Conservation (phyloP, 495 filamentous ascomycete genomes). For the Corynascus novoguineensis region DNA sequence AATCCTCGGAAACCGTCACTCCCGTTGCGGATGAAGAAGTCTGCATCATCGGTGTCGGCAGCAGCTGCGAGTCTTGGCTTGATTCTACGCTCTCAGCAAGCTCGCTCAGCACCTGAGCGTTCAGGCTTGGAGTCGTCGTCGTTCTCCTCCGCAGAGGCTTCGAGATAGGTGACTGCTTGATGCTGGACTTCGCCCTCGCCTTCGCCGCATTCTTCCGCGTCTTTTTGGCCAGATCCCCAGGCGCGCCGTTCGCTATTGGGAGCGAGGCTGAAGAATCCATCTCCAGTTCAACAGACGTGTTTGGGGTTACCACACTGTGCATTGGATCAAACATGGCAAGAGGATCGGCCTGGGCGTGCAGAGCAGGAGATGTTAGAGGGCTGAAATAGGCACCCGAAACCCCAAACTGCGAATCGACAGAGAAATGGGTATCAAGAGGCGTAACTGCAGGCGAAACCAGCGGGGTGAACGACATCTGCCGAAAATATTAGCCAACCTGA, state of each 20-base stretch:
- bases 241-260: slow-evolving; percentile 31
- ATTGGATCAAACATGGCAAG: slow-evolving; percentile 40
- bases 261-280: slow-evolving; percentile 27
- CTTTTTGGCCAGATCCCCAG: slow-evolving; percentile 43
- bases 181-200: slow-evolving; percentile 42
- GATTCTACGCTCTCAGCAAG: slow-evolving; percentile 37
- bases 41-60: slow-evolving; percentile 22
- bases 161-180: slow-evolving; percentile 79
- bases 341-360: slow-evolving; percentile 68
- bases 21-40: slow-evolving; percentile 34
- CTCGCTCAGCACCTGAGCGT: slow-evolving; percentile 51
- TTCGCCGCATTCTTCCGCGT: slow-evolving; percentile 42
- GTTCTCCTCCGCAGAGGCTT: slow-evolving; percentile 68
- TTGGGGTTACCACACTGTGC: slow-evolving; percentile 32
- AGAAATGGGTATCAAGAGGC: slow-evolving; percentile 78
- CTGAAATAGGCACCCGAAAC: slow-evolving; percentile 89
- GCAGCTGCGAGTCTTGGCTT: slow-evolving; percentile 18
- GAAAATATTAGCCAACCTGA: slow-evolving; percentile 28
- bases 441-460: slow-evolving; percentile 93
- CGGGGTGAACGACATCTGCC: slow-evolving; percentile 82
- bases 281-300: slow-evolving; percentile 45
- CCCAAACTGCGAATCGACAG: slow-evolving; percentile 69
- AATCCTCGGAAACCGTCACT: slow-evolving; percentile 45
- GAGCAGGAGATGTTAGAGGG: slow-evolving; percentile 84
- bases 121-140: slow-evolving; percentile 50